A percentile compares a stretch with the other conserved stretches of the same genome.
phyloP scores from a whole-genome alignment of 2,329 filamentous ascomycete genomes.

The Xylariaceae sp. region DNA sequence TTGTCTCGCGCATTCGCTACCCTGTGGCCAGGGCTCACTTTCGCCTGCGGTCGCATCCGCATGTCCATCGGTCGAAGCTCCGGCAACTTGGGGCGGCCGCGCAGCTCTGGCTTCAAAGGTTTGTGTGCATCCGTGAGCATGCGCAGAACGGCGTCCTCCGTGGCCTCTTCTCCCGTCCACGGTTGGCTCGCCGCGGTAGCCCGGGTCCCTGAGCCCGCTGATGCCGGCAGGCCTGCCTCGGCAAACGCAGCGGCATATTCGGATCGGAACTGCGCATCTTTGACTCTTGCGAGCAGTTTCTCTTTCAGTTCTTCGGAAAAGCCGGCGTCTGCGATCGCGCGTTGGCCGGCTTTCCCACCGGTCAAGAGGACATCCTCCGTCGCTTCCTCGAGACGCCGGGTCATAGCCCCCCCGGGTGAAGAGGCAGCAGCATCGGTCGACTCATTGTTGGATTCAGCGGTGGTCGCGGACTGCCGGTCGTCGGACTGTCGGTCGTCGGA shows the following conservation, averaged over 20 bases:
- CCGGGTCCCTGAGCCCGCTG: slow-evolving; percentile 63
- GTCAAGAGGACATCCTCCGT: slow-evolving; percentile 57
- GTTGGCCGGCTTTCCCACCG: slow-evolving; percentile 54
- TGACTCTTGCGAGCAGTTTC: slow-evolving; percentile 51
- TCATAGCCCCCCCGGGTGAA: slow-evolving; percentile 41
- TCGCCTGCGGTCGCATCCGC: slow-evolving; percentile 40
- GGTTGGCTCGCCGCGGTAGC: slow-evolving; percentile 61
- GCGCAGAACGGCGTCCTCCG: slow-evolving; percentile 70
- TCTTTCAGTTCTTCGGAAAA: slow-evolving; percentile 60
- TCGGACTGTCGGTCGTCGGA: not conserved
- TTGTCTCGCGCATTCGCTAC: slow-evolving; percentile 52
- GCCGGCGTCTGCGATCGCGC: slow-evolving; percentile 55
- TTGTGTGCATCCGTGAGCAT: slow-evolving; percentile 81
- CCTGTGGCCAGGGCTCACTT: slow-evolving; percentile 40
- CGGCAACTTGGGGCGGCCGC: slow-evolving; percentile 42
- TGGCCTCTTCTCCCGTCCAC: slow-evolving; percentile 73
- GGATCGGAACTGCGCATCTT: slow-evolving; percentile 48
- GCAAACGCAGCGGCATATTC: slow-evolving; percentile 46
- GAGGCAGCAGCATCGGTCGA: not conserved
- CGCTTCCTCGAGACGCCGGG: slow-evolving; percentile 54
- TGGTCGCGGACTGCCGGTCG: slow-evolving; percentile 1
- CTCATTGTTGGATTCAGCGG: slow-evolving; percentile 5
- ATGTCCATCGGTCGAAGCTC: slow-evolving; percentile 46
- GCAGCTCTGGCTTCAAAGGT: slow-evolving; percentile 50
- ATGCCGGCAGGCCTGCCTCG: slow-evolving; percentile 43